Conservation (phyloP, 345 rosid genomes). For the Anacardium occidentale region DNA sequence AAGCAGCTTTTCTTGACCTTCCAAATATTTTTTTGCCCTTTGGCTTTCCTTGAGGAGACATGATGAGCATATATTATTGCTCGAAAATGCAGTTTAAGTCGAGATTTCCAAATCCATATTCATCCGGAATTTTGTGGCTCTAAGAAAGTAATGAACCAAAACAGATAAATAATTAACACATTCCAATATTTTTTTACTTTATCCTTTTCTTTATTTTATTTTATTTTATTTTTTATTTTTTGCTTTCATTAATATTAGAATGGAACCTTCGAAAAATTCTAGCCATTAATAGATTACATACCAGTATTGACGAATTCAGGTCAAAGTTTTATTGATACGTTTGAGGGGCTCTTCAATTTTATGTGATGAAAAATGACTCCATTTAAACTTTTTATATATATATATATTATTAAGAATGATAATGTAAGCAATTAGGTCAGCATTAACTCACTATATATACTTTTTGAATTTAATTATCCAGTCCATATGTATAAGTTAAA, state of each 20-base stretch:
- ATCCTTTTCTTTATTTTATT: too few relatives aligned
- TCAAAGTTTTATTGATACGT: neutral
- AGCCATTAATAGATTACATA: too few relatives aligned
- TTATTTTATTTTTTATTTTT: too few relatives aligned
- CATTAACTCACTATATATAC: too few relatives aligned
- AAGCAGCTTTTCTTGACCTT: conserved; percentile 7
- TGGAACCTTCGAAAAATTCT: neutral
- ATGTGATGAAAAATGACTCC: neutral
- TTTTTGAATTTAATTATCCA: too few relatives aligned
- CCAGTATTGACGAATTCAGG: neutral
- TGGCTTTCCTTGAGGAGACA: conserved; percentile 3
- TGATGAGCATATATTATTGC: neutral
- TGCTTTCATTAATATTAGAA: neutral
- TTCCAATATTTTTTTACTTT: too few relatives aligned
- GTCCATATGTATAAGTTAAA: too few relatives aligned
- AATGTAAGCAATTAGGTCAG: too few relatives aligned
- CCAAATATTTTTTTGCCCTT: conserved; percentile 17
- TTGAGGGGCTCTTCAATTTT: neutral
- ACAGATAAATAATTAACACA: neutral
- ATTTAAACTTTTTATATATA: neutral
- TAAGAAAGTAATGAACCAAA: neutral
- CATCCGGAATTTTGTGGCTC: neutral
- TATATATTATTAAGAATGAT: neutral
- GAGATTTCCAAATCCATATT: conserved; percentile 2
- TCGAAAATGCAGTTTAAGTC: neutral